Evolutionary conservation across 1,284 basidiomycete species (phyloP).

Genomic region (Rhizoctonia solani): DNA sequence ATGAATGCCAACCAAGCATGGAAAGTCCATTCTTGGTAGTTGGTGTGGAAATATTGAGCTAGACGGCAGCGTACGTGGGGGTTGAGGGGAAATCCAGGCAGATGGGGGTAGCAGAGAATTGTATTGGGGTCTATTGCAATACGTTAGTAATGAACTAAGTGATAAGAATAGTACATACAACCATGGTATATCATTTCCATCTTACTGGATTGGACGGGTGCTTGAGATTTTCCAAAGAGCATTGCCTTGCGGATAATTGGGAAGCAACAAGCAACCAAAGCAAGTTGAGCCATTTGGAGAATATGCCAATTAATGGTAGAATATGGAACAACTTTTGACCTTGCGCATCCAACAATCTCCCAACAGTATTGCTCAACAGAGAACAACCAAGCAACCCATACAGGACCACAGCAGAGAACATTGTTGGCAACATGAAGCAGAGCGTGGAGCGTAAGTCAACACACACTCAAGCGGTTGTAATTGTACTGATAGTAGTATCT

Average conservation of each 20-base stretch:
- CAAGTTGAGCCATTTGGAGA: neutral
- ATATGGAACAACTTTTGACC: neutral
- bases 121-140: neutral
- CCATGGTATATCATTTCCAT: neutral
- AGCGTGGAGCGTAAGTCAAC: constrained; percentile 54
- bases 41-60: neutral
- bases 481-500: constrained; percentile 49
- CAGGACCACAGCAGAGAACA: too few relatives aligned
- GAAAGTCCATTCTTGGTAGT: neutral
- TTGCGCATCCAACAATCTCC: constrained; percentile 37
- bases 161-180: neutral
- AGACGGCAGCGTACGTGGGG: neutral
- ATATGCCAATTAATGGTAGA: constrained; percentile 1
- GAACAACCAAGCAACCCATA: too few relatives aligned
- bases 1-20: neutral
- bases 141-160: neutral
- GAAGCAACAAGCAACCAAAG: neutral
- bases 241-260: neutral
- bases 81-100: neutral
- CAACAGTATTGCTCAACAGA: constrained; percentile 46
- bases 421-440: too few relatives aligned
- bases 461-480: constrained; percentile 44
- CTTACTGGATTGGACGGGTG: neutral
- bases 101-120: neutral
- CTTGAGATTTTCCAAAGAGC: neutral